Conservation (phyloP, 371 early-diverging fungal genomes). For the Neoconidiobolus thromboides region DNA sequence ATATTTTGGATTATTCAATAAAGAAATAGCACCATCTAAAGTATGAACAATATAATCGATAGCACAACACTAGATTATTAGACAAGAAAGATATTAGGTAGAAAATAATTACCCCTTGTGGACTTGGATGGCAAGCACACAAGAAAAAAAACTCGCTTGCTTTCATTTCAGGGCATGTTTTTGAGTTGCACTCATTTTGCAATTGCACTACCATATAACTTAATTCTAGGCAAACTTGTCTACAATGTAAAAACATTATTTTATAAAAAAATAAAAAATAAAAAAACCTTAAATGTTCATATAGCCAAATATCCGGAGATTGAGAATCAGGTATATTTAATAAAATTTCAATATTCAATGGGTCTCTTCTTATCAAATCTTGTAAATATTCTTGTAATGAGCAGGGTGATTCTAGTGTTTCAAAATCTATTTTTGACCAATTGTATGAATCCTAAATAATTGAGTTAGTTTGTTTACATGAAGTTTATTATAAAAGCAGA, state of each 20-base stretch:
- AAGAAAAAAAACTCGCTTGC: conserved; percentile 80
- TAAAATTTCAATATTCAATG: conserved; percentile 33
- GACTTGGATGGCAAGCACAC: conserved; percentile 77
- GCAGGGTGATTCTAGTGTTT: conserved; percentile 50
- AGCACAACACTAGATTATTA: conserved; percentile 51
- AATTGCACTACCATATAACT: conserved; percentile 53
- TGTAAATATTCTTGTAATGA: conserved; percentile 75
- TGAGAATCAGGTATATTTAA: conserved; percentile 44
- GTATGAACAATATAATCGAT: conserved; percentile 88
- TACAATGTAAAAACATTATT: conserved; percentile 5
- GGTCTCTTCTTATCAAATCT: conserved; percentile 38
- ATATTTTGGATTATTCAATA: conserved; percentile 54
- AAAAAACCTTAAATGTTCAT: conserved; percentile 55
- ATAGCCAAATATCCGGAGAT: conserved; percentile 63
- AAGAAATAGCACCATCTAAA: conserved; percentile 62
- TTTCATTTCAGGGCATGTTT: conserved; percentile 80
- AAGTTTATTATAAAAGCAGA: too few relatives aligned
- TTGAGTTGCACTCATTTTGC: conserved; percentile 54
- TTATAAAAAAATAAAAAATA: background rate
- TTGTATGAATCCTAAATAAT: conserved; percentile 26
- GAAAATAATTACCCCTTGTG: conserved; percentile 39
- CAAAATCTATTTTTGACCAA: conserved; percentile 32
- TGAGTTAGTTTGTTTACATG: too few relatives aligned
- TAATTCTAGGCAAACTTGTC: conserved; percentile 67
- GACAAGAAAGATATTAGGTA: background rate